Evolutionary conservation across 1,139 yeast genomes (phyloP).

Genomic region (Debaryomycetaceae sp.): DNA sequence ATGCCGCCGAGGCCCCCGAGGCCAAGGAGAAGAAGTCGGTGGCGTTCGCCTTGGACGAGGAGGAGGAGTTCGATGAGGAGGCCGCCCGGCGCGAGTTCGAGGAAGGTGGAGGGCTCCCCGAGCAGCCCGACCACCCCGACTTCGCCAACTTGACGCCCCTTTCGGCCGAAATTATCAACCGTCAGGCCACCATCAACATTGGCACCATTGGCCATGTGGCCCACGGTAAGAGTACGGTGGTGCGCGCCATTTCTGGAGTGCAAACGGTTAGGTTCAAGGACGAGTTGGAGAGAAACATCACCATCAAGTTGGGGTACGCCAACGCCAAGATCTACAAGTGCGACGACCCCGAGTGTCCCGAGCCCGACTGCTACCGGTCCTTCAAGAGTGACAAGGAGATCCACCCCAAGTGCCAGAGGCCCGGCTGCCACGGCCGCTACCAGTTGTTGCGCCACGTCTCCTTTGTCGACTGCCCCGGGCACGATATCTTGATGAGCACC

Average conservation of each 20-base stretch:
- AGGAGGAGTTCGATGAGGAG: conserved; percentile 55
- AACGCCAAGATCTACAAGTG: conserved; percentile 97
- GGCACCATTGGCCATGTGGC: conserved; percentile 99
- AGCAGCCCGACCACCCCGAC: conserved; percentile 88
- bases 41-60: conserved; percentile 71
- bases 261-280: conserved; percentile 99
- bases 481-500: conserved; percentile 99
- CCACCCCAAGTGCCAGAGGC: conserved; percentile 83
- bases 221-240: conserved; percentile 98
- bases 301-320: conserved; percentile 97
- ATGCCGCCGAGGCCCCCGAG: conserved; percentile 31
- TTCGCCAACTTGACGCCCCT: conserved; percentile 74
- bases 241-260: conserved; percentile 97
- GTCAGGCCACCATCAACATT: conserved; percentile 98
- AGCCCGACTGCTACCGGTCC: conserved; percentile 93
- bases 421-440: conserved; percentile 83
- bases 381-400: conserved; percentile 94
- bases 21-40: conserved; percentile 67
- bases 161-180: conserved; percentile 91
- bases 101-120: conserved; percentile 98
- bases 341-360: conserved; percentile 81
- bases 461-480: conserved; percentile 99
- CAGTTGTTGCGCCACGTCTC: conserved; percentile 92
- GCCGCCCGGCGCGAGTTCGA: conserved; percentile 78
- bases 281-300: conserved; percentile 97